These are phyloP conservation scores for Penicillium daleae DNA, from an alignment of 495 filamentous ascomycete genomes.

Conservation along the genomic window DNA sequence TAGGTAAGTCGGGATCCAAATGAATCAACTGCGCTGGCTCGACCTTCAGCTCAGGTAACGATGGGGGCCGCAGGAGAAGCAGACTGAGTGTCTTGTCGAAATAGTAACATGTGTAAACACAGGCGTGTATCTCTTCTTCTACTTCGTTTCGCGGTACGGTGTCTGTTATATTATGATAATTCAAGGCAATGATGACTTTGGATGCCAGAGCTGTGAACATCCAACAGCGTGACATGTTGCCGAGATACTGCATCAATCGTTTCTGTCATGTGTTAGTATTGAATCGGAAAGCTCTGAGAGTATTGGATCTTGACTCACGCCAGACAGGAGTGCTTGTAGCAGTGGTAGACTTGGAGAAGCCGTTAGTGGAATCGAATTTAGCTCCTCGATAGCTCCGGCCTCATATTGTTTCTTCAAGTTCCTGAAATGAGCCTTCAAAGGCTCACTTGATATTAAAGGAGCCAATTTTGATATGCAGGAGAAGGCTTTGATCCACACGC, in stretches of 20 bases:
- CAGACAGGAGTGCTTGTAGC: slow-evolving; percentile 34
- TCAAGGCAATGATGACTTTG: slow-evolving; percentile 31
- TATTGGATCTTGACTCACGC: slow-evolving; percentile 21
- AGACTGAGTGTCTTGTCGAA: slow-evolving; percentile 42
- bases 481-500: slow-evolving; percentile 33
- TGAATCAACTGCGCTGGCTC: slow-evolving; percentile 28
- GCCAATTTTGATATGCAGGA: slow-evolving; percentile 29
- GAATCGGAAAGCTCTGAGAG: not conserved
- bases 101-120: slow-evolving; percentile 38
- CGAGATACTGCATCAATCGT: slow-evolving; percentile 33
- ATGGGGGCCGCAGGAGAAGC: slow-evolving; percentile 40
- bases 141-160: slow-evolving; percentile 21
- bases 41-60: slow-evolving; percentile 36
- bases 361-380: slow-evolving; percentile 29
- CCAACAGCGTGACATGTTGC: slow-evolving; percentile 37
- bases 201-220: slow-evolving; percentile 32
- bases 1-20: slow-evolving; percentile 29
- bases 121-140: slow-evolving; percentile 34
- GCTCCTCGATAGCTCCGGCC: slow-evolving; percentile 22
- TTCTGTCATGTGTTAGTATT: slow-evolving; percentile 19
- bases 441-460: slow-evolving; percentile 25
- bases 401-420: slow-evolving; percentile 31
- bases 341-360: slow-evolving; percentile 31
- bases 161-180: slow-evolving; percentile 34
- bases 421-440: slow-evolving; percentile 26